Base-by-base conservation (phyloP, 495 filamentous ascomycete genomes). In the Penicillium diatomitis region DNA sequence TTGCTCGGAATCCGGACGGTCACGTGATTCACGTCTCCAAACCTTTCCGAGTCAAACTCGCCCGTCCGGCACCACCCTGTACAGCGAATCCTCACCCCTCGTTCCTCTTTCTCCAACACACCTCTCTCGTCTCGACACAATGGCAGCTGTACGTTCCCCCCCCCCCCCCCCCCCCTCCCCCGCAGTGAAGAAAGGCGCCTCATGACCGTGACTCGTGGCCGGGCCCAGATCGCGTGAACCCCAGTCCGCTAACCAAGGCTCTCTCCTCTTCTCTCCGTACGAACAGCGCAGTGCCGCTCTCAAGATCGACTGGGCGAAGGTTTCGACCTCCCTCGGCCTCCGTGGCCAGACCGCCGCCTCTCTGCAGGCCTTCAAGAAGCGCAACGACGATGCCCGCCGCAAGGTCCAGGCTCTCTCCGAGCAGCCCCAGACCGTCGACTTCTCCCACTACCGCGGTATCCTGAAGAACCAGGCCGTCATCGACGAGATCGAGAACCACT, bases 291-390 rank as follows among this genome's bases (percentile, higher is more conserved):
- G 88, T 82, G 91, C 92, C 76, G 90, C 94, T 75, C 82, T 91
- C 73, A 99, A 96, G 82, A 83, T 99, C 80, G 92, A 99, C 82
- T 99, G 94, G 94, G 78, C 76, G 72, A 88, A 88, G 74, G 80
- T 97, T 64, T 82, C 83, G 69, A 81, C 77, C 68, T 90, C 88
- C 61, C 89, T 99, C 62, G 91, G 92, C 62, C 87, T 99, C 69
- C 88, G 86, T 73, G 94, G 94, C 64, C 86, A 87, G 72, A 99
- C 94, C 55, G 88, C 85, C 50, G 71, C 84, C 55, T 84, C 90
- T 46, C 87, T 99, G 44, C 83, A 88, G 66, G 75, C 87, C 57
- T 99, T 99, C 85, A 99, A 99, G 79, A 91, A 95, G 83, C 92
- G 94, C 73, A 96, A 97, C 78, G 94, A 99, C 58, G 90, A 97